A percentile compares a stretch with the other conserved stretches of the same genome.
Conservation (phyloP, 1,284 basidiomycete species). For the Microbotryomycetes sp. region DNA sequence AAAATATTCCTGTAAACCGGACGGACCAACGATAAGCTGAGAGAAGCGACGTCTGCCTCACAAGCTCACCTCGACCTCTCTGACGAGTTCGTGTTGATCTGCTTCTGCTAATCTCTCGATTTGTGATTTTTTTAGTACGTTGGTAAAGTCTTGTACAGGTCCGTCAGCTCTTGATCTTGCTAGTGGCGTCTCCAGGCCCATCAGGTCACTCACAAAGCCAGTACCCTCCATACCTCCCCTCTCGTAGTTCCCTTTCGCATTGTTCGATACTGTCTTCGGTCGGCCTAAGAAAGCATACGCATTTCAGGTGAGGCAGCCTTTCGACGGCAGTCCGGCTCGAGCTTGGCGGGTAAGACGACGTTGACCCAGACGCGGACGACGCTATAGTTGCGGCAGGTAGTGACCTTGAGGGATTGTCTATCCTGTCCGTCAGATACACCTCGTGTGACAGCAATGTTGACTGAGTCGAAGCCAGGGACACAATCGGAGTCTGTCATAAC, state of each 20-base stretch:
- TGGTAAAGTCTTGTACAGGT: conserved; percentile 78
- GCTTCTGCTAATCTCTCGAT: conserved; percentile 91
- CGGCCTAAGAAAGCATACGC: conserved; percentile 84
- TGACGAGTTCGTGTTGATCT: conserved; percentile 93
- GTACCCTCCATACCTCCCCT: conserved; percentile 93
- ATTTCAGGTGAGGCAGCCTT: conserved; percentile 90
- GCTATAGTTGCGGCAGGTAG: conserved; percentile 8
- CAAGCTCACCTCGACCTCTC: conserved; percentile 78
- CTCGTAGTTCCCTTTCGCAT: conserved; percentile 71
- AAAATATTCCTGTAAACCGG: conserved; percentile 72
- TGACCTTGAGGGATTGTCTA: conserved; percentile 60
- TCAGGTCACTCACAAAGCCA: conserved; percentile 85
- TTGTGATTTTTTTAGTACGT: conserved; percentile 75
- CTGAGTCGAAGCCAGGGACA: conserved; percentile 90
- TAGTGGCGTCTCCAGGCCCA: conserved; percentile 31
- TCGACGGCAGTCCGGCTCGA: conserved; percentile 44
- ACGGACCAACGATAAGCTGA: neutral
- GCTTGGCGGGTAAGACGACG: conserved; percentile 16
- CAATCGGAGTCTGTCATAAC: conserved; percentile 75
- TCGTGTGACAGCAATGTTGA: conserved; percentile 90
- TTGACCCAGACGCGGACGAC: neutral
- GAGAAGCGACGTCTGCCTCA: conserved; percentile 23
- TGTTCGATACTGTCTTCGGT: conserved; percentile 72
- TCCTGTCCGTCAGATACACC: conserved; percentile 93
- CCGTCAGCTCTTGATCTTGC: neutral